Conservation (phyloP, 2,329 filamentous ascomycete species). For the Podosphaera xanthii region DNA sequence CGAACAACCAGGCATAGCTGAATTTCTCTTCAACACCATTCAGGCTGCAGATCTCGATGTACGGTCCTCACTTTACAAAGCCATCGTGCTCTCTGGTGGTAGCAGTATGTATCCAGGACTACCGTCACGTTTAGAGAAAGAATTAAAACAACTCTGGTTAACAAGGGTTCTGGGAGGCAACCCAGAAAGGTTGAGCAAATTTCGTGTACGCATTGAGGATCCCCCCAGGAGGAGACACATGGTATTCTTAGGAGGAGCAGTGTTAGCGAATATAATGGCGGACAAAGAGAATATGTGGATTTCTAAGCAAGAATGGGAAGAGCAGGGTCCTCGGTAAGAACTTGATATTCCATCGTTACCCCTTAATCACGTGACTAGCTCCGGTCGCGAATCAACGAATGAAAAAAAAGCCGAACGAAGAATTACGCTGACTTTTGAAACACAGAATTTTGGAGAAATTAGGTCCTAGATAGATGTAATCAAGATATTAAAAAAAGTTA, state of each 20-base stretch:
- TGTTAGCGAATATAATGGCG: slow-evolving; percentile 95
- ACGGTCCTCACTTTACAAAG: slow-evolving; percentile 81
- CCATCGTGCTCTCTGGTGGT: slow-evolving; percentile 85
- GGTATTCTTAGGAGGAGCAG: slow-evolving; percentile 96
- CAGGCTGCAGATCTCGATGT: slow-evolving; percentile 91
- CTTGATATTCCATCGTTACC: slow-evolving; percentile 2
- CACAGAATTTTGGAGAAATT: slow-evolving; percentile 69
- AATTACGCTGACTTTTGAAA: neutral
- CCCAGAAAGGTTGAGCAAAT: slow-evolving; percentile 87
- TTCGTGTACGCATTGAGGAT: slow-evolving; percentile 98
- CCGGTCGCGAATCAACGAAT: no score
- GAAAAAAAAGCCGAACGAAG: neutral
- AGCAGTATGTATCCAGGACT: slow-evolving; percentile 98
- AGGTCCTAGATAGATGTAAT: slow-evolving; percentile 43
- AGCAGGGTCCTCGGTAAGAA: slow-evolving; percentile 37
- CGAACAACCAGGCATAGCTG: slow-evolving; percentile 87
- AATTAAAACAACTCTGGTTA: slow-evolving; percentile 95
- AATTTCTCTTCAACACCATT: slow-evolving; percentile 97
- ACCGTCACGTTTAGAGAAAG: slow-evolving; percentile 87
- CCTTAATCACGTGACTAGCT: neutral
- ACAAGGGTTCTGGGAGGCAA: slow-evolving; percentile 77
- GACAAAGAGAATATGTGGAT: slow-evolving; percentile 98
- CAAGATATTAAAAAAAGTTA: neutral
- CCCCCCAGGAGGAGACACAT: slow-evolving; percentile 89
- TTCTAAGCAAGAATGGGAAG: slow-evolving; percentile 64